Evolutionary conservation across 1,139 yeast genomes (phyloP).

Genomic region (Pichia sp.): DNA sequence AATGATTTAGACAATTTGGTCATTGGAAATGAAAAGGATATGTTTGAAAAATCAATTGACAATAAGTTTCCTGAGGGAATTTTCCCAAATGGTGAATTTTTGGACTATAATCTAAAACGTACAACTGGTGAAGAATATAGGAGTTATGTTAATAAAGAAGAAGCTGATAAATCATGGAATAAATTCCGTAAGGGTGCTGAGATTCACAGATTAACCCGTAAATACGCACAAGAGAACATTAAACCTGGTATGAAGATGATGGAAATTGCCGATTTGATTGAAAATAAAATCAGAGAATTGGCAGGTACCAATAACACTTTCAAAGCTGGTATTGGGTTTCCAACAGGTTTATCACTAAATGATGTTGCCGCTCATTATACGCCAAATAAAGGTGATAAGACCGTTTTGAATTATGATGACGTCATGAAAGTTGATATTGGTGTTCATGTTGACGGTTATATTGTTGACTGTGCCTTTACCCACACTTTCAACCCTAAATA

Average conservation of each 20-base stretch:
- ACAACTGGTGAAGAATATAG: slow-evolving; percentile 83
- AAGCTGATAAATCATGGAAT: slow-evolving; percentile 59
- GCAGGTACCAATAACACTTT: slow-evolving; percentile 51
- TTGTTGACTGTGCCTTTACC: slow-evolving; percentile 93
- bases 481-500: slow-evolving; percentile 80
- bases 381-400: slow-evolving; percentile 90
- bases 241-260: slow-evolving; percentile 91
- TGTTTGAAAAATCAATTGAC: neutral
- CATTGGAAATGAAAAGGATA: slow-evolving; percentile 30
- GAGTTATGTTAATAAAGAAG: slow-evolving; percentile 51
- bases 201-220: slow-evolving; percentile 85
- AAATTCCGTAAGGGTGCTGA: slow-evolving; percentile 96
- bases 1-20: too few species aligned
- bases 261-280: slow-evolving; percentile 85
- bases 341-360: slow-evolving; percentile 90
- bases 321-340: slow-evolving; percentile 91
- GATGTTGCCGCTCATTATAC: slow-evolving; percentile 98
- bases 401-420: slow-evolving; percentile 73
- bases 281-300: slow-evolving; percentile 71
- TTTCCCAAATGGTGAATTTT: slow-evolving; percentile 88
- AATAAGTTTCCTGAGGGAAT: slow-evolving; percentile 28
- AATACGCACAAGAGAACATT: slow-evolving; percentile 63
- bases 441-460: slow-evolving; percentile 93
- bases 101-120: slow-evolving; percentile 67
- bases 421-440: slow-evolving; percentile 97